phyloP scores from a whole-genome alignment of 768 basidiomycete species.

The Lentinula raphanica region DNA sequence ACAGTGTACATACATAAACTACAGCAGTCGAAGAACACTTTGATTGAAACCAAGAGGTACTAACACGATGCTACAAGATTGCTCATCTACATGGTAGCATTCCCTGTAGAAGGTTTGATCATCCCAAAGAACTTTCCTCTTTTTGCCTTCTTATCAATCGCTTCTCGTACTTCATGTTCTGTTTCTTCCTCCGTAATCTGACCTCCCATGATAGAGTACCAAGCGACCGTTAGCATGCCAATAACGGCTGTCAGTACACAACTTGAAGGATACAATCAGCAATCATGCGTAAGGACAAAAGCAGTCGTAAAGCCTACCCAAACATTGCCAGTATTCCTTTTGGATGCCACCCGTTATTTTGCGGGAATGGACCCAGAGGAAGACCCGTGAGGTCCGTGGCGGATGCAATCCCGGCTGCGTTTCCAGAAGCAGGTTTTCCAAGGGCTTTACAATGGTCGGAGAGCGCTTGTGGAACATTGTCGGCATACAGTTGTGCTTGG shows the following conservation, averaged over 20 bases:
- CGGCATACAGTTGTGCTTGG: conserved; percentile 49
- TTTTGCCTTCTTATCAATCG: conserved; percentile 53
- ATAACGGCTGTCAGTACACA: conserved; percentile 79
- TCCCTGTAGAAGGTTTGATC: neutral
- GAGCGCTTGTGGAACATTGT: conserved; percentile 50
- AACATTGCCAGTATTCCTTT: conserved; percentile 74
- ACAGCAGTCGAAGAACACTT: neutral
- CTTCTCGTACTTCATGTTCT: conserved; percentile 59
- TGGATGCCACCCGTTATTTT: conserved; percentile 66
- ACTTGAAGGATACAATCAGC: conserved; percentile 25
- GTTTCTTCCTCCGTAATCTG: conserved; percentile 74
- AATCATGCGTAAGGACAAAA: neutral
- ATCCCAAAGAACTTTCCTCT: conserved; percentile 43
- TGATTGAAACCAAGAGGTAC: too few species aligned
- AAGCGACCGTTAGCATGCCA: conserved; percentile 77
- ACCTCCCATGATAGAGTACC: conserved; percentile 76
- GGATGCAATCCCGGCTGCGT: conserved; percentile 78
- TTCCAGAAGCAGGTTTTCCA: conserved; percentile 61
- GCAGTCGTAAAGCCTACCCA: conserved; percentile 37
- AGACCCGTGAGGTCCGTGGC: conserved; percentile 66
- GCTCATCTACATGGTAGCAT: too few species aligned
- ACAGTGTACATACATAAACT: neutral
- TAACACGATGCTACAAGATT: too few species aligned
- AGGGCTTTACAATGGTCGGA: conserved; percentile 69
- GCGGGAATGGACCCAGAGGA: conserved; percentile 64